Percentiles rank a stretch among this genome's conserved stretches.
Conservation (phyloP, 2,329 filamentous ascomycete species). For the Cryphonectria naterciae region DNA sequence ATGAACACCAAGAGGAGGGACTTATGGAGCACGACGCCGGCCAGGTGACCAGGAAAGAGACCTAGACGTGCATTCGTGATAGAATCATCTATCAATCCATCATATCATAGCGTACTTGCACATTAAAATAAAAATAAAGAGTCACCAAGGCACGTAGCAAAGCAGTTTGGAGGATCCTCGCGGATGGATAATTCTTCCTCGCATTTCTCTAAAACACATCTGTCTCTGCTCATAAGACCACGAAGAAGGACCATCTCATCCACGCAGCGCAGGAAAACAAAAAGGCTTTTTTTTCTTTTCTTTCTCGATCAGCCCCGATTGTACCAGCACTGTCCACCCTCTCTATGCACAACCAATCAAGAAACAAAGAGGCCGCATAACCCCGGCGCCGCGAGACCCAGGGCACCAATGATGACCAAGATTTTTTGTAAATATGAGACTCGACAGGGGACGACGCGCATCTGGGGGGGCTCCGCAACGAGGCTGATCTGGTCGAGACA, state of each 20-base stretch:
- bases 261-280: conserved; percentile 41
- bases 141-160: not conserved
- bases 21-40: too few species aligned
- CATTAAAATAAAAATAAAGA: not conserved
- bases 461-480: conserved; percentile 46
- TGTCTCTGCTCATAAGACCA: conserved; percentile 32
- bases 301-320: conserved; percentile 54
- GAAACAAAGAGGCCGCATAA: conserved; percentile 50
- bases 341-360: conserved; percentile 54
- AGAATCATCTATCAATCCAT: not conserved
- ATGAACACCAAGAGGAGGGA: not conserved
- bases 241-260: conserved; percentile 35
- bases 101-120: not conserved
- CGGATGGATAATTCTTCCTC: conserved; percentile 30
- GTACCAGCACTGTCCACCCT: conserved; percentile 47
- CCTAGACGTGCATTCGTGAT: not conserved
- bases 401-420: conserved; percentile 54
- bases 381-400: conserved; percentile 50
- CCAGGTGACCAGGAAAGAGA: not conserved
- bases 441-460: conserved; percentile 54
- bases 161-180: not conserved
- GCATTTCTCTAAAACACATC: conserved; percentile 35
- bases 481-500: conserved; percentile 51
- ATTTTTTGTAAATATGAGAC: conserved; percentile 62
- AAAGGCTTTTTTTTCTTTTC: conserved; percentile 52